phyloP scores from a whole-genome alignment of 495 filamentous ascomycete genomes.

The Cercophora scortea region DNA sequence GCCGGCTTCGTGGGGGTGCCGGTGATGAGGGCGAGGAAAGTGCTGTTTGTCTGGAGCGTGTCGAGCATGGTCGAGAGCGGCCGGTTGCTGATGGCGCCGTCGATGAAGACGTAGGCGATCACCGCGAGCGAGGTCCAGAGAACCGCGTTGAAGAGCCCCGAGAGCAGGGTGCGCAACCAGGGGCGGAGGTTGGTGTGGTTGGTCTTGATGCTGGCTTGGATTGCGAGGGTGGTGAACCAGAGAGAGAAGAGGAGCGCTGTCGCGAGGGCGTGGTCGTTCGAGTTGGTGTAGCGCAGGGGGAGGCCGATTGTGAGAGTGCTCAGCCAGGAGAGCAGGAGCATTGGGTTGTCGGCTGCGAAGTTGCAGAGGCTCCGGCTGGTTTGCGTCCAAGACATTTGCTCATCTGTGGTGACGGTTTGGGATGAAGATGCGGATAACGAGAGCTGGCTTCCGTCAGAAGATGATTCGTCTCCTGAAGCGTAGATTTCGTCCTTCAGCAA shows the following conservation, averaged over 20 bases:
- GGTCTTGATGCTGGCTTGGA: conserved; percentile 27
- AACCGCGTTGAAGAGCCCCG: conserved; percentile 33
- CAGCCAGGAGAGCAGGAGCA: conserved; percentile 21
- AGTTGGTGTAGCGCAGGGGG: conserved; percentile 16
- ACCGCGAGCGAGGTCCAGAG: conserved; percentile 33
- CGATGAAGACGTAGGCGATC: conserved; percentile 31
- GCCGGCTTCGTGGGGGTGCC: conserved; percentile 12
- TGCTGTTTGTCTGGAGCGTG: conserved; percentile 25
- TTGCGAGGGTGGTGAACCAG: conserved; percentile 31
- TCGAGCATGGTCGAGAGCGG: conserved; percentile 20
- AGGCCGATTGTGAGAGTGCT: conserved; percentile 17
- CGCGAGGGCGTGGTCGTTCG: conserved; percentile 23
- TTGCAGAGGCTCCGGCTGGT: too few relatives aligned
- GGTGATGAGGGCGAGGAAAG: not conserved
- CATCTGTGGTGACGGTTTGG: too few relatives aligned
- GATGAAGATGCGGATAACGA: too few relatives aligned
- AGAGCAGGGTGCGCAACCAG: conserved; percentile 18
- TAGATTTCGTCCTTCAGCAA: too few relatives aligned
- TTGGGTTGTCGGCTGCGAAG: conserved; percentile 3
- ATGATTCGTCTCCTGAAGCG: too few relatives aligned
- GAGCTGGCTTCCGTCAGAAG: too few relatives aligned
- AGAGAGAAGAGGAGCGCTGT: conserved; percentile 27
- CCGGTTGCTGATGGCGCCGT: conserved; percentile 17
- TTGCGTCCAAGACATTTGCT: too few relatives aligned
- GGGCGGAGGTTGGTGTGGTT: conserved; percentile 5